Evolutionary conservation across 179 eudicot genomes (phyloP).

Genomic region (Sideroxylon spinosum): DNA sequence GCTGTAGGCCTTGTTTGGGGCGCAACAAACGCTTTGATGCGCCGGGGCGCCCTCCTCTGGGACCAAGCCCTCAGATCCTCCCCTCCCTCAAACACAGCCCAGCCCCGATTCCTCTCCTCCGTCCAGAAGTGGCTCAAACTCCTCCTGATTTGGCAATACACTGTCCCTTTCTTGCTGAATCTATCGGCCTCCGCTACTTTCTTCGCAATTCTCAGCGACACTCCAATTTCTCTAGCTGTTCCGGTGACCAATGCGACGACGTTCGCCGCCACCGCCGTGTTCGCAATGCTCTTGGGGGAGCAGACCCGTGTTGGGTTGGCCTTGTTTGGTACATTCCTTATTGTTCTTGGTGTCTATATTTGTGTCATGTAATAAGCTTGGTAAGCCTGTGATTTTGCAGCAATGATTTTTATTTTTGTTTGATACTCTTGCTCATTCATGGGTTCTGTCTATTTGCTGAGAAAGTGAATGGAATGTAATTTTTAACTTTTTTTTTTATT

Average conservation of each 20-base stretch:
- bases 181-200: conserved; percentile 56
- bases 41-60: conserved; percentile 34
- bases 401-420: neutral
- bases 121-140: conserved; percentile 56
- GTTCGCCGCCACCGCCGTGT: conserved; percentile 27
- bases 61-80: conserved; percentile 44
- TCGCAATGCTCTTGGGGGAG: conserved; percentile 14
- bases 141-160: conserved; percentile 64
- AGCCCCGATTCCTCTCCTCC: conserved; percentile 19
- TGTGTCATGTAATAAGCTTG: conserved; percentile 21
- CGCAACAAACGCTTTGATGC: conserved; percentile 74
- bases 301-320: conserved; percentile 35
- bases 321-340: conserved; percentile 57
- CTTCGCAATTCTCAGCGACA: conserved; percentile 42
- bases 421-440: neutral
- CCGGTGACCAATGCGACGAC: conserved; percentile 35
- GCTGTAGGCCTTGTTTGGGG: conserved; percentile 92
- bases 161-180: conserved; percentile 44
- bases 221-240: conserved; percentile 53
- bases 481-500: neutral
- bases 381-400: neutral
- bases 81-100: conserved; percentile 29
- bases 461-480: neutral
- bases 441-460: conserved; percentile 1
- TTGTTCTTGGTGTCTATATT: conserved; percentile 37